Percentiles rank a stretch among this genome's conserved stretches.
phyloP scores from a whole-genome alignment of 192 early-diverging fungal genomes.

The Backusella tuberculispora region DNA sequence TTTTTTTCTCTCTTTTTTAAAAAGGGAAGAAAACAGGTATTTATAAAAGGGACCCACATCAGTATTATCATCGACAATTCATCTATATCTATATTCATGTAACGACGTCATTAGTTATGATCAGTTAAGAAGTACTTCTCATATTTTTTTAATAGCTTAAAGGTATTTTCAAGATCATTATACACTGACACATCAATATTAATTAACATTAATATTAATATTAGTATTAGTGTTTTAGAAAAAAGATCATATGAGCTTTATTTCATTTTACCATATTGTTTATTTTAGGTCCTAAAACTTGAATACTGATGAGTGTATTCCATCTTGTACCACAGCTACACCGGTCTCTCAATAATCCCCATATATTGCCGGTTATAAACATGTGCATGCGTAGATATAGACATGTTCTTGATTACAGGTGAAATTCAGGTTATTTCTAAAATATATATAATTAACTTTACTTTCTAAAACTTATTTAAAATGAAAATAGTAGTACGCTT shows the following conservation, averaged over 20 bases:
- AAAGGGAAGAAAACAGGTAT: neutral
- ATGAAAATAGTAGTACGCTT: no score
- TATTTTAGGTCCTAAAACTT: neutral
- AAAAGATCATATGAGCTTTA: no score
- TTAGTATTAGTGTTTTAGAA: no score
- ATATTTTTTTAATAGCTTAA: neutral
- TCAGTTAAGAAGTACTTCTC: neutral
- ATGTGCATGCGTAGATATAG: no score
- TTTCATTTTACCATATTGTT: no score
- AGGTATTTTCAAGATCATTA: neutral
- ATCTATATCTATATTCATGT: neutral
- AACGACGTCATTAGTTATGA: neutral
- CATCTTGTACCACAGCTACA: neutral
- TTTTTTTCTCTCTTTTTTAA: neutral
- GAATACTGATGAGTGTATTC: neutral
- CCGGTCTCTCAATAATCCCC: neutral
- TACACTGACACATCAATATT: no score
- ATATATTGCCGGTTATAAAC: no score
- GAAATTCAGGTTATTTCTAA: no score
- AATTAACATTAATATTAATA: no score
- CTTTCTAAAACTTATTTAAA: no score
- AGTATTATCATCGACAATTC: neutral
- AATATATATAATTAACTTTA: no score
- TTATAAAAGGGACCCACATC: neutral
- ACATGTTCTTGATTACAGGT: no score